Percentiles rank a stretch among this genome's conserved stretches.
Conservation (phyloP, 2,329 filamentous ascomycete species). For the Knoxdaviesia proteae region DNA sequence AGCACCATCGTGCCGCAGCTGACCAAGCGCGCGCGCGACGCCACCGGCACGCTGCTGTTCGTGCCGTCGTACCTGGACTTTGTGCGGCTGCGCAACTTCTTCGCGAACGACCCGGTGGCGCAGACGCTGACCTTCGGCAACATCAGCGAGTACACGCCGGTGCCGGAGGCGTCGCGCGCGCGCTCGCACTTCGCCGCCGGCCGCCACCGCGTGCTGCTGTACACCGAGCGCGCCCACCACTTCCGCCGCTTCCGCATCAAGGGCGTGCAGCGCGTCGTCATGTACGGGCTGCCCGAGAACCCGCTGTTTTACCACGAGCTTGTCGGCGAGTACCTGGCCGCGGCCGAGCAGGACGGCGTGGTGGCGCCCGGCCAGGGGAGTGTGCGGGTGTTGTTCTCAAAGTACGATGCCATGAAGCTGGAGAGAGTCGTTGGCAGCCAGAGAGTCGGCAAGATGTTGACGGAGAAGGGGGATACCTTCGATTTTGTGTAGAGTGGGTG, state of each 20-base stretch:
- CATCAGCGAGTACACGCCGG: slow-evolving; percentile 72
- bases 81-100: slow-evolving; percentile 78
- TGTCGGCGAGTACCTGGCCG: slow-evolving; percentile 42
- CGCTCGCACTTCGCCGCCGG: slow-evolving; percentile 74
- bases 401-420: slow-evolving; percentile 72
- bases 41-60: slow-evolving; percentile 60
- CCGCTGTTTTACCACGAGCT: slow-evolving; percentile 62
- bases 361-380: slow-evolving; percentile 37
- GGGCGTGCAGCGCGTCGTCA: slow-evolving; percentile 65
- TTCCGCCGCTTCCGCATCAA: slow-evolving; percentile 72
- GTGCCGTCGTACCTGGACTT: slow-evolving; percentile 92
- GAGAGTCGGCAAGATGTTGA: slow-evolving; percentile 66
- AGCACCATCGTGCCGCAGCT: slow-evolving; percentile 60
- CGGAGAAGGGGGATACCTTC: slow-evolving; percentile 74
- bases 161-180: slow-evolving; percentile 61
- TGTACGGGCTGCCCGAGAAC: slow-evolving; percentile 84
- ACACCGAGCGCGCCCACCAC: slow-evolving; percentile 91
- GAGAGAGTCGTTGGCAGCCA: slow-evolving; percentile 72
- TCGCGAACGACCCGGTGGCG: slow-evolving; percentile 46
- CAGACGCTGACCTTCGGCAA: slow-evolving; percentile 46
- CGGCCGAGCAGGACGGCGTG: slow-evolving; percentile 33
- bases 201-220: slow-evolving; percentile 64
- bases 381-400: slow-evolving; percentile 53
- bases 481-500: slow-evolving; percentile 51
- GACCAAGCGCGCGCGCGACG: slow-evolving; percentile 42